A percentile compares a stretch with the other conserved stretches of the same genome.
phyloP scores from a whole-genome alignment of 106 monocot species.

The Dioscorea alata region DNA sequence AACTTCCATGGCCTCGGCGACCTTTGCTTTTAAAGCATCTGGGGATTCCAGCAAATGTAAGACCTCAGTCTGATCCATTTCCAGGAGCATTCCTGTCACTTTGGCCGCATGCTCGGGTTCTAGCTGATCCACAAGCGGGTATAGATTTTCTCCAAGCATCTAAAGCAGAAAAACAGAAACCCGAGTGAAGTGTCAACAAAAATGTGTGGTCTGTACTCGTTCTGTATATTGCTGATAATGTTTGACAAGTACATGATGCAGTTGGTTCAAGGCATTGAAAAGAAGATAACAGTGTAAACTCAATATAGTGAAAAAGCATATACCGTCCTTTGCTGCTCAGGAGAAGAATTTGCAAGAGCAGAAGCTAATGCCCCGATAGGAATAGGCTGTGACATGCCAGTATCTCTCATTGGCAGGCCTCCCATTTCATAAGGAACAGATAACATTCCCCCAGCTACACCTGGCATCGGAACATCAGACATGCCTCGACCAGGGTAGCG shows the following conservation, averaged over 20 bases:
- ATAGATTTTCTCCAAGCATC: constrained; percentile 18
- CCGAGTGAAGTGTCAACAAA: not conserved
- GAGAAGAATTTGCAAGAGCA: constrained; percentile 49
- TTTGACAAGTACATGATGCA: too few species aligned
- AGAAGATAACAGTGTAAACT: not conserved
- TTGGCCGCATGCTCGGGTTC: constrained; percentile 23
- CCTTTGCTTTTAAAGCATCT: constrained; percentile 13
- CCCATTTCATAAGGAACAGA: constrained; percentile 27
- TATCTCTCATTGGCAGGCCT: constrained; percentile 21
- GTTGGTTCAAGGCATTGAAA: too few species aligned
- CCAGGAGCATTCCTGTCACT: constrained; percentile 18
- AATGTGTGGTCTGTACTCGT: too few species aligned
- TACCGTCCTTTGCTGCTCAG: constrained; percentile 48
- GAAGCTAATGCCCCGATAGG: constrained; percentile 37
- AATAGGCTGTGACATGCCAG: constrained; percentile 29
- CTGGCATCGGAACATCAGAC: constrained; percentile 32
- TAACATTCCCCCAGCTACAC: constrained; percentile 20
- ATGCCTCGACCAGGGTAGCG: constrained; percentile 40
- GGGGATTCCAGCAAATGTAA: constrained; percentile 20
- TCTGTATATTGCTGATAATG: too few species aligned
- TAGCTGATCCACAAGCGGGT: constrained; percentile 21
- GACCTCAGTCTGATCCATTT: constrained; percentile 24
- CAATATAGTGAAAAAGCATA: not conserved
- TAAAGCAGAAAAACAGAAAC: not conserved
- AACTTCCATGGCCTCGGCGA: constrained; percentile 27